Percentiles rank a stretch among this genome's conserved stretches.
Conservation (phyloP, 2,329 filamentous ascomycete species). For the Rosellinia necatrix region DNA sequence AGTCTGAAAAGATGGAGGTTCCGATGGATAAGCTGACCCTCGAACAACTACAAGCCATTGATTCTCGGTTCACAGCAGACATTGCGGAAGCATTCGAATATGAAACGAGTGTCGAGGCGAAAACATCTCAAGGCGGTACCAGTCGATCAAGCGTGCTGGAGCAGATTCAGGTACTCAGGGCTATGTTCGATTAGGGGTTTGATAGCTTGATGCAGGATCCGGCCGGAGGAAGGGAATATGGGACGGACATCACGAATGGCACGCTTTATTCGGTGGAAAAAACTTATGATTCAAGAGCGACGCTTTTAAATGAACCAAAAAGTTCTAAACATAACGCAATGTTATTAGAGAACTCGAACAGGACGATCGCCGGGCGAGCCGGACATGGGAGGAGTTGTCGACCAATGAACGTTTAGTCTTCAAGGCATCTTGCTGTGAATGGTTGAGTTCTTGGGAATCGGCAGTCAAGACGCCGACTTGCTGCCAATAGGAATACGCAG, state of each 20-base stretch:
- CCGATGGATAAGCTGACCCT: conserved; percentile 74
- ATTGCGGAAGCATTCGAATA: conserved; percentile 78
- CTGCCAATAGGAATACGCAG: conserved; percentile 7
- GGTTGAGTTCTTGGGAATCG: conserved; percentile 7
- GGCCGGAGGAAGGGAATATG: conserved; percentile 33
- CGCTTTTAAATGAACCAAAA: conserved; percentile 10
- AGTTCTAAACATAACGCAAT: conserved; percentile 13
- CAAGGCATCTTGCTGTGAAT: conserved; percentile 14
- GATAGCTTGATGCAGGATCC: conserved; percentile 27
- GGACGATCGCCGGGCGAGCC: conserved; percentile 10
- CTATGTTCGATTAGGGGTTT: conserved; percentile 16
- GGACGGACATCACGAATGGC: conserved; percentile 35
- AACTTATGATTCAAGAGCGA: conserved; percentile 29
- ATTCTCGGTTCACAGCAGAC: conserved; percentile 71
- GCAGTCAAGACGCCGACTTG: conserved; percentile 7
- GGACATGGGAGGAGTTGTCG: conserved; percentile 14
- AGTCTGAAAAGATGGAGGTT: conserved; percentile 67
- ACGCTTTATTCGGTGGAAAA: conserved; percentile 35
- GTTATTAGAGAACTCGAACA: conserved; percentile 12
- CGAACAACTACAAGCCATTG: conserved; percentile 69
- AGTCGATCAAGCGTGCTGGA: conserved; percentile 66
- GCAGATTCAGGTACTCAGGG: conserved; percentile 51
- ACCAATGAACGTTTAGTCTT: conserved; percentile 11
- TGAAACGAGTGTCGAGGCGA: conserved; percentile 80
- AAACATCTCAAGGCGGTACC: conserved; percentile 73